phyloP scores from a whole-genome alignment of 2,329 filamentous ascomycete species.

The Calonectria henricotiae region DNA sequence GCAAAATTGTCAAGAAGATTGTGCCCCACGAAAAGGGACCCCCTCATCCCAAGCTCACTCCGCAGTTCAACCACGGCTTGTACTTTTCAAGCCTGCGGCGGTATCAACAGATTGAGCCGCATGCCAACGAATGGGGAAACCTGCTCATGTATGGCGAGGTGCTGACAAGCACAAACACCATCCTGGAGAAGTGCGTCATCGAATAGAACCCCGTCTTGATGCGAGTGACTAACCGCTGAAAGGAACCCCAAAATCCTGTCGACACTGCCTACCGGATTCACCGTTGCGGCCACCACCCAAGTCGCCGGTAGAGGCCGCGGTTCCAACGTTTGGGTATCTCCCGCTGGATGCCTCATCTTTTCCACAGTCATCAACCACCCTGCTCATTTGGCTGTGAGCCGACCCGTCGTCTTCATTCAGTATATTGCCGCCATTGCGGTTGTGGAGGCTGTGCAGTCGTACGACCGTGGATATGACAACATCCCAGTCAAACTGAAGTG shows the following conservation, averaged over 20 bases:
- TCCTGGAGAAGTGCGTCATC: conserved; percentile 83
- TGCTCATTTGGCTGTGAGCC: conserved; percentile 78
- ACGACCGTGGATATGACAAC: conserved; percentile 81
- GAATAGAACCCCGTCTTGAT: fast-evolving
- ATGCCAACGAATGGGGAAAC: conserved; percentile 81
- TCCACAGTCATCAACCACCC: conserved; percentile 91
- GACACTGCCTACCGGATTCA: conserved; percentile 88
- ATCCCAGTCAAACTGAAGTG: conserved; percentile 93
- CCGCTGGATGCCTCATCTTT: conserved; percentile 88
- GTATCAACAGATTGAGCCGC: conserved; percentile 73
- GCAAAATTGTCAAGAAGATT: conserved; percentile 80
- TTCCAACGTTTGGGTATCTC: conserved; percentile 95
- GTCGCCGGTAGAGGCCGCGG: conserved; percentile 91
- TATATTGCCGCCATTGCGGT: conserved; percentile 93
- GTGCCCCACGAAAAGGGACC: conserved; percentile 79
- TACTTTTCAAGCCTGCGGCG: conserved; percentile 82
- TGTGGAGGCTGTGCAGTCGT: conserved; percentile 85
- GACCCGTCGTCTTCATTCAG: conserved; percentile 93
- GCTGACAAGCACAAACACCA: conserved; percentile 92
- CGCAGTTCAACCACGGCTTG: conserved; percentile 87
- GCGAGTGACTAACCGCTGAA: neutral
- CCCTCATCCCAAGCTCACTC: conserved; percentile 82
- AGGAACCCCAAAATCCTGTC: conserved; percentile 86
- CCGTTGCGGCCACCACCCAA: conserved; percentile 88
- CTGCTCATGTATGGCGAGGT: conserved; percentile 91